phyloP scores from a whole-genome alignment of 768 basidiomycete species.

The Lactifluus piperatus region DNA sequence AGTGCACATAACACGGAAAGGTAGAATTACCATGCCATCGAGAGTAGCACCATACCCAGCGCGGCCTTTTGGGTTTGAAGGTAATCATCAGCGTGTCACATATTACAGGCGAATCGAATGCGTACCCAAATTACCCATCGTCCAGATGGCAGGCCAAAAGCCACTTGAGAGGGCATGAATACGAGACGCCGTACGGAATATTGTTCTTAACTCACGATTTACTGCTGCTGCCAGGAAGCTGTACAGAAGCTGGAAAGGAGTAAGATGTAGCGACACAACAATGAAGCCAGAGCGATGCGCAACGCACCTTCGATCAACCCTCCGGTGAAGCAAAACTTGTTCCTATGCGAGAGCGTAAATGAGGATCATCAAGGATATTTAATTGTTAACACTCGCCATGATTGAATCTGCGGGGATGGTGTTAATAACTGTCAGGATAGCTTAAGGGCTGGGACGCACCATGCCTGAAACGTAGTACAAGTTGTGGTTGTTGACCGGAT shows the following conservation, averaged over 20 bases:
- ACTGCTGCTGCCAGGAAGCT: conserved; percentile 11
- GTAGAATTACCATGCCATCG: conserved; percentile 61
- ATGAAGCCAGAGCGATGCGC: neutral
- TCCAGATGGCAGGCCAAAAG: conserved; percentile 47
- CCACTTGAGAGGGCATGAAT: conserved; percentile 26
- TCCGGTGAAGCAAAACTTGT: conserved; percentile 77
- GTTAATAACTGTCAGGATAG: neutral
- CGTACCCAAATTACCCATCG: conserved; percentile 62
- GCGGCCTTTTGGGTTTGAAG: conserved; percentile 40
- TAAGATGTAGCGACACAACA: neutral
- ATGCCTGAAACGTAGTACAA: conserved; percentile 34
- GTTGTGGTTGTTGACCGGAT: conserved; percentile 36
- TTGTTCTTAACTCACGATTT: conserved; percentile 3
- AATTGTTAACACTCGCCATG: conserved; percentile 25
- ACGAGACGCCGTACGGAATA: conserved; percentile 9
- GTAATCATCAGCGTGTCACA: neutral
- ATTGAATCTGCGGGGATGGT: conserved; percentile 12
- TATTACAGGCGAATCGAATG: neutral
- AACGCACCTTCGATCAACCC: conserved; percentile 49
- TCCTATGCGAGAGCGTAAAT: conserved; percentile 30
- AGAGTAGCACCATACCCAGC: conserved; percentile 83
- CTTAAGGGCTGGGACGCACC: conserved; percentile 24
- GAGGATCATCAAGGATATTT: neutral
- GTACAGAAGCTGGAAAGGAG: conserved; percentile 11
- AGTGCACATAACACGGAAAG: neutral